Base-by-base conservation (phyloP, 257 asterid species). In the Agastache rugosa region DNA sequence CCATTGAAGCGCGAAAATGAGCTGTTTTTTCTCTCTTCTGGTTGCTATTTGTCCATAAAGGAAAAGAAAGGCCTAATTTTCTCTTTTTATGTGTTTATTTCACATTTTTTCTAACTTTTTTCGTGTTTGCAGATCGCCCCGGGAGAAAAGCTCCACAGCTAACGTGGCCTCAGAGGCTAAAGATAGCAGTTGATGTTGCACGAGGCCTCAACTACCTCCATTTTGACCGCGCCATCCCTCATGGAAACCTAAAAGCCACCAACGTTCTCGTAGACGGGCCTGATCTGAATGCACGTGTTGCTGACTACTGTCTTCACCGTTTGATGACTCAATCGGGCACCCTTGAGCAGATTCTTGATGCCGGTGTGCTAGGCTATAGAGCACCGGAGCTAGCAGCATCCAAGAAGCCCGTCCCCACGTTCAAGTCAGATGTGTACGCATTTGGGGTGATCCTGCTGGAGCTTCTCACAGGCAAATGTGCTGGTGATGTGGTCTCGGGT, bases 201-300 rank as follows among this genome's bases (percentile, higher is more conserved):
- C 97, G 99, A 71, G 98, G 99, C 89, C 91, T 94, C 79, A 94
- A 94, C 80, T 94, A 94, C 83, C 99, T 94, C 90, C 98, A 94
- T 88, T 92, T 94, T 39, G 99, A 94, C 84, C 92, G 97, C 0
- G 99, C 90, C 4, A 81, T 94, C 16, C 99, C 99, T 10, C 99
- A 92, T 47, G 99, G 99, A 34, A 94, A 94, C 85, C 91, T 94
- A 41, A 94, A 94, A 81, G 96, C 97, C 22, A 81, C 89, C 59
- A 94, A 94, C 37, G 39, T 94, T 42, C 77, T 94, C 8, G 87
- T 94, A 53, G 98, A 92, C 7, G 98, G 99, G 4, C 91, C 90
- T 2, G 98, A 92, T 63, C 86, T 85, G 20, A 92, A 89, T 47
- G 99, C 89, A 11, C 89, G 92, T 4, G 91, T 94, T 23, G 90